A percentile compares a stretch with the other conserved stretches of the same genome.
These are phyloP conservation scores for Penicillium lividum DNA, from an alignment of 495 filamentous ascomycete genomes.

Conservation along the genomic window DNA sequence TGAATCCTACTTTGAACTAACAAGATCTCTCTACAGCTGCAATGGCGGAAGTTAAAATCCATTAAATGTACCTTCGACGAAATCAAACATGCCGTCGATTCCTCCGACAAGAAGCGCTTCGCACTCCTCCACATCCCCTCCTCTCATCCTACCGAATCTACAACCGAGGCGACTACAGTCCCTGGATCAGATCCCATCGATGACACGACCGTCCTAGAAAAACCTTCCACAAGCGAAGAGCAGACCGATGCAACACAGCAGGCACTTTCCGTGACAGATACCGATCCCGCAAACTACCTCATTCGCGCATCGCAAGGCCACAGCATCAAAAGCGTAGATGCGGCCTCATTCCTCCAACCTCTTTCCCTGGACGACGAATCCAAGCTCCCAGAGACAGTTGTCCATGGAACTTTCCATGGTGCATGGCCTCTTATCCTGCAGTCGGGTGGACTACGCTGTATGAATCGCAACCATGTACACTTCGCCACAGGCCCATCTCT, in stretches of 20 bases:
- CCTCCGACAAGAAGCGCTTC: slow-evolving; percentile 92
- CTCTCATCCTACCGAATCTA: slow-evolving; percentile 22
- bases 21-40: slow-evolving; percentile 49
- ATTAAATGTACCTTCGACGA: slow-evolving; percentile 73
- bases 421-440: slow-evolving; percentile 72
- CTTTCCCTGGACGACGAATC: slow-evolving; percentile 49
- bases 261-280: slow-evolving; percentile 31
- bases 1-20: neutral
- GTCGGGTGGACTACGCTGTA: slow-evolving; percentile 73
- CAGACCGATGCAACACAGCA: slow-evolving; percentile 32
- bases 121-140: slow-evolving; percentile 53
- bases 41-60: slow-evolving; percentile 66
- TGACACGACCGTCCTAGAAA: slow-evolving; percentile 12
- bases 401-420: slow-evolving; percentile 85
- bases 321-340: slow-evolving; percentile 61
- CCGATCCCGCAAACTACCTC: slow-evolving; percentile 66
- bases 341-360: slow-evolving; percentile 65
- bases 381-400: slow-evolving; percentile 62
- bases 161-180: slow-evolving; percentile 14
- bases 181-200: slow-evolving; percentile 20
- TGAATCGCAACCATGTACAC: slow-evolving; percentile 85
- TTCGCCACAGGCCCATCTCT: slow-evolving; percentile 70
- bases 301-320: slow-evolving; percentile 97
- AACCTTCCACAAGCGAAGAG: slow-evolving; percentile 25
- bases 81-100: slow-evolving; percentile 65